Evolutionary conservation across 306 rosid species (phyloP).

Genomic region (Cucurbita pepo): DNA sequence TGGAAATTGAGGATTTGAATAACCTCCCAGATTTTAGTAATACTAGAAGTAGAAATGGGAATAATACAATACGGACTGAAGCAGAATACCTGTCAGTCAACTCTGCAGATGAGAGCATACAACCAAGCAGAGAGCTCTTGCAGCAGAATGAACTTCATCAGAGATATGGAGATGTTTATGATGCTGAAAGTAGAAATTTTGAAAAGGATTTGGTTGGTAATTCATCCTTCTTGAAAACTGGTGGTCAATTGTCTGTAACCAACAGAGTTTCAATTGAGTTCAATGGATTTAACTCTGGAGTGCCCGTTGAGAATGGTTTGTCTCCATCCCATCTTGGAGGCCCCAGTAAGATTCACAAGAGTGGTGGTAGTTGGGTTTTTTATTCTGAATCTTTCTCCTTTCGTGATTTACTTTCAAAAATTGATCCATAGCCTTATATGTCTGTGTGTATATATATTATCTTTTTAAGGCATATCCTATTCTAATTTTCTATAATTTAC

Average conservation of each 20-base stretch:
- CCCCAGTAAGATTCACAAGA: conserved; percentile 15
- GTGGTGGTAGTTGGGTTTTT: conserved; percentile 30
- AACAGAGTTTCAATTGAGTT: conserved; percentile 19
- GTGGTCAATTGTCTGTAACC: conserved; percentile 19
- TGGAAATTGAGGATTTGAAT: conserved; percentile 28
- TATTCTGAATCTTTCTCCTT: conserved; percentile 10
- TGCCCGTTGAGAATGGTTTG: conserved; percentile 20
- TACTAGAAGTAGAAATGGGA: conserved; percentile 11
- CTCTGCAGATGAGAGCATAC: conserved; percentile 11
- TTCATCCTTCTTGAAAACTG: conserved; percentile 18
- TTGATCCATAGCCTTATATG: background rate
- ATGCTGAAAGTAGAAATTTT: background rate
- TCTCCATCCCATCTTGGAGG: conserved; percentile 14
- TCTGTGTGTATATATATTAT: background rate
- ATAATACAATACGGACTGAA: background rate
- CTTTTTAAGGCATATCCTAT: background rate
- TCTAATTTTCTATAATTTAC: background rate
- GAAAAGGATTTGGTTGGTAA: conserved; percentile 9
- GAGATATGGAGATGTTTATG: background rate
- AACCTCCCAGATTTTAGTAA: conserved; percentile 8
- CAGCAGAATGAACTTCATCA: background rate
- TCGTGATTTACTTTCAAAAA: background rate
- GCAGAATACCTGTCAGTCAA: conserved; percentile 9
- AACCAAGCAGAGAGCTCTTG: conserved; percentile 8
- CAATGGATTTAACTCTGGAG: conserved; percentile 5